Conservation (phyloP, 495 filamentous ascomycete species). For the Xylaria grammica region DNA sequence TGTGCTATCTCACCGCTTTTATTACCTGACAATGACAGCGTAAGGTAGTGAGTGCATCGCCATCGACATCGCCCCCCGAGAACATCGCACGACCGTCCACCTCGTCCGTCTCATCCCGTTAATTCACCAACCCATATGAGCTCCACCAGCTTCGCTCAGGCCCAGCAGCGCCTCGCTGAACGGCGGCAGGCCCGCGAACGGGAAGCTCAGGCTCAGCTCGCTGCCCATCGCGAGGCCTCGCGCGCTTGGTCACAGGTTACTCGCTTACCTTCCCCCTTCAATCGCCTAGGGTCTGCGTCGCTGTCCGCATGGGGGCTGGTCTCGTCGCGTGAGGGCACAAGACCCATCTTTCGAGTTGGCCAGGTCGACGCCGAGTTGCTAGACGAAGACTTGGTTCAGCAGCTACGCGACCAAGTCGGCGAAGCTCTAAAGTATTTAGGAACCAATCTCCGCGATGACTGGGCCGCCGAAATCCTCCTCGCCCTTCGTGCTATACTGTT, state of each 20-base stretch:
- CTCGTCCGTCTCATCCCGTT: conserved; percentile 4
- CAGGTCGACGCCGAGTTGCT: conserved; percentile 96
- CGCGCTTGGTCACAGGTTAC: conserved; percentile 61
- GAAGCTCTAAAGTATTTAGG: conserved; percentile 89
- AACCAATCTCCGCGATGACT: conserved; percentile 72
- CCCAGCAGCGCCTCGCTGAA: conserved; percentile 80
- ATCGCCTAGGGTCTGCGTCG: conserved; percentile 60
- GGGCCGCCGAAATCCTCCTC: conserved; percentile 83
- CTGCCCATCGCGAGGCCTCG: conserved; percentile 62
- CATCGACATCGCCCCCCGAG: neutral
- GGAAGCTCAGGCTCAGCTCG: conserved; percentile 60
- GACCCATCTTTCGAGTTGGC: conserved; percentile 88
- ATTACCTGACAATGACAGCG: conserved; percentile 6
- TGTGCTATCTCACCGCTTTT: neutral
- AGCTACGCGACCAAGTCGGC: conserved; percentile 85
- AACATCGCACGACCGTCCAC: conserved; percentile 3
- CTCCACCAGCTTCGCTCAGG: conserved; percentile 79
- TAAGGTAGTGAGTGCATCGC: no score
- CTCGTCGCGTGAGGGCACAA: conserved; percentile 75
- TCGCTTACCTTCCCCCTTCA: conserved; percentile 69
- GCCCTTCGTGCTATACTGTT: conserved; percentile 80
- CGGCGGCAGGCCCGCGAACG: conserved; percentile 75
- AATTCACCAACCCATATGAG: conserved; percentile 60
- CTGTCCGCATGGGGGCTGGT: conserved; percentile 71
- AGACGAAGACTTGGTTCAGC: conserved; percentile 87